Base-by-base conservation (phyloP, 208 protist species). In the Phytomonas francai region DNA sequence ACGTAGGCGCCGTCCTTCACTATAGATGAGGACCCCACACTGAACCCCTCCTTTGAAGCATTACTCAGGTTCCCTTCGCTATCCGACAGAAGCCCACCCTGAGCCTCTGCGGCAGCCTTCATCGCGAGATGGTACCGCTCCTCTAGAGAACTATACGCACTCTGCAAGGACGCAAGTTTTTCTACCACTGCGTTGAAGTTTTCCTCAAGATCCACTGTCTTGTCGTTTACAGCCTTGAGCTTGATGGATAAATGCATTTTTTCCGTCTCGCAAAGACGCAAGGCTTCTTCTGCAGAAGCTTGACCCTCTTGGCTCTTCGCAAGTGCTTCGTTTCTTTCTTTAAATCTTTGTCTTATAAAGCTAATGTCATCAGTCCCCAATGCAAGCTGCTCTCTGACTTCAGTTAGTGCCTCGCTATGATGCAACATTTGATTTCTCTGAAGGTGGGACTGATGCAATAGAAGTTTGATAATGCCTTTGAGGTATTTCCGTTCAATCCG, bases 141-240 rank as follows among this genome's bases (percentile, higher is more conserved):
- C 59, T 77, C 59, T 59, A 80, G 71, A 22, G 27, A 60, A 28
- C 77, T 62, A 28, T 54, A 51, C 57, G 72, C 51, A 27, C 73
- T 73, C 66, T 84, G 74, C 59, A 70, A 33, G 12, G 76, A 60
- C 16, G 78, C 85, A 11, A 91, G 61, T 30, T 80, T 83, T 12
- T 63, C 63, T 25, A 91, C 78, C 29, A 88, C 76, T 5, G 75
- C 33, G n/a, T 83, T 70, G 32, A 77, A 80, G 54, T 63, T 72
- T 22, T 66, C 27, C 63, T 82, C 77, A 61, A 81, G 29, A 28
- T 81, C 73, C 12, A 42, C 73, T 2, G 67, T 33, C 16, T 70
- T 57, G 1, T 78, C 78, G 58, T 77, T 70, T 19, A 79, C 27
- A 9, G 73, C 64, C 19, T 75, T 70, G 3, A 86, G 68, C 63